A percentile compares a stretch with the other conserved stretches of the same genome.
phyloP scores from a whole-genome alignment of 2,329 filamentous ascomycete genomes.

The Fusarium equiseti region DNA sequence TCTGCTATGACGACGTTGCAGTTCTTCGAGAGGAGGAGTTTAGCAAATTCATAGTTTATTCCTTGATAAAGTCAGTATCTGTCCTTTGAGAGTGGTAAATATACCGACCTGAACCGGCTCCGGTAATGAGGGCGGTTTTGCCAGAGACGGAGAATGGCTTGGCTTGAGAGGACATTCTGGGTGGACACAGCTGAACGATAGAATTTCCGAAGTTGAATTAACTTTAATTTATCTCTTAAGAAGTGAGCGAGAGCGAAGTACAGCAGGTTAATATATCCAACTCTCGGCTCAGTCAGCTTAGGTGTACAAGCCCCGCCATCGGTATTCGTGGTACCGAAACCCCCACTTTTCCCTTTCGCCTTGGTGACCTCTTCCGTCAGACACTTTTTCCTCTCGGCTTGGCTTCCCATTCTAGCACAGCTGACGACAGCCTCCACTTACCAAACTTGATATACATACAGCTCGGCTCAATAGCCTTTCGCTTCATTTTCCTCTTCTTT shows the following conservation, averaged over 20 bases:
- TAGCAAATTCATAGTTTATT: conserved; percentile 55
- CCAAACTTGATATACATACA: not conserved
- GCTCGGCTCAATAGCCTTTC: conserved; percentile 1
- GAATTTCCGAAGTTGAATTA: no score
- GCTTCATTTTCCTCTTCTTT: rapidly evolving
- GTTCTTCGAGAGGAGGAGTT: conserved; percentile 55
- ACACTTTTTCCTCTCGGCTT: not conserved
- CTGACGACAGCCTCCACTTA: no score
- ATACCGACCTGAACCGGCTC: conserved; percentile 34
- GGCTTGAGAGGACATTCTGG: conserved; percentile 11
- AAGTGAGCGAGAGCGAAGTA: no score
- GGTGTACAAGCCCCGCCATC: conserved; percentile 9
- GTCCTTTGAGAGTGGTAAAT: rapidly evolving
- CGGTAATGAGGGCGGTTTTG: conserved; percentile 39
- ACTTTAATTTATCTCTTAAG: no score
- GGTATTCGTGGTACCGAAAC: not conserved
- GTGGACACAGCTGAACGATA: rapidly evolving
- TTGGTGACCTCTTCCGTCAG: conserved; percentile 21
- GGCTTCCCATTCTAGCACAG: not conserved
- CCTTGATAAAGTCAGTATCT: conserved; percentile 1
- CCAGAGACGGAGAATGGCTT: conserved; percentile 39
- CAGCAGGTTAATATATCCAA: not conserved
- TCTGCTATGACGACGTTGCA: conserved; percentile 63
- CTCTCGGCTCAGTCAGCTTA: not conserved
- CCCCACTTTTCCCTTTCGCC: conserved; percentile 36